Percentiles rank a stretch among this genome's conserved stretches.
These are phyloP conservation scores for Eucalyptus shirleyi DNA, from an alignment of 345 rosid species.

Conservation along the genomic window DNA sequence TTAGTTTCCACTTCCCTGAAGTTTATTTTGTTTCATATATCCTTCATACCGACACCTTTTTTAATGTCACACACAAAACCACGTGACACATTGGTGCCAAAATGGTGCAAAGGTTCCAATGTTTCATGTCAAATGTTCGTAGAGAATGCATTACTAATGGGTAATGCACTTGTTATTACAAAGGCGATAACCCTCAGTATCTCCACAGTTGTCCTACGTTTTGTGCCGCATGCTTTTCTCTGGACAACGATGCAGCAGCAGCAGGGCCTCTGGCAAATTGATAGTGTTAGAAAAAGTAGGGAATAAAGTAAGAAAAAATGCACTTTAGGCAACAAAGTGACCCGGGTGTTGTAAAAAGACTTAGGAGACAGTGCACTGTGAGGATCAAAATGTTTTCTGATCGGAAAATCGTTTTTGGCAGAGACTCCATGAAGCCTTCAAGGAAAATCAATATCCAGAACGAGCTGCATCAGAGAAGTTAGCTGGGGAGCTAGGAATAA, in stretches of 20 bases:
- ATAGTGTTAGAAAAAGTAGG: not conserved
- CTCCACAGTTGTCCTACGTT: not conserved
- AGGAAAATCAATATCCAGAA: constrained; percentile 66
- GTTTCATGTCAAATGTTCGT: not conserved
- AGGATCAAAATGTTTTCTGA: not conserved
- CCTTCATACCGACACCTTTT: not conserved
- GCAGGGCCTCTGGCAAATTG: not conserved
- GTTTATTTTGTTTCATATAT: not conserved
- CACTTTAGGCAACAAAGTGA: not conserved
- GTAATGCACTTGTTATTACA: not conserved
- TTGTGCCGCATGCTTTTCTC: not conserved
- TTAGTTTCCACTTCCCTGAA: not conserved
- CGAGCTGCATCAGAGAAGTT: constrained; percentile 40
- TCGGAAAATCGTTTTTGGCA: constrained; percentile 7
- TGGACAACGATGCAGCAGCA: not conserved
- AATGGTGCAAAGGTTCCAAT: not conserved
- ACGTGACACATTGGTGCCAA: not conserved
- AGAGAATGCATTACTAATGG: not conserved
- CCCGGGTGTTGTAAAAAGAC: not conserved
- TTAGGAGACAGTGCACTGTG: not conserved
- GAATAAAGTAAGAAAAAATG: not conserved
- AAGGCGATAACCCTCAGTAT: not conserved
- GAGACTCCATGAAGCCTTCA: constrained; percentile 43
- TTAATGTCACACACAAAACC: not conserved
- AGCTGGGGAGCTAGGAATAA: constrained; percentile 51